Evolutionary conservation across 1,139 yeast genomes (phyloP), one percentile per base, ranked within the genome.

Genomic region (Pichia sp.): DNA sequence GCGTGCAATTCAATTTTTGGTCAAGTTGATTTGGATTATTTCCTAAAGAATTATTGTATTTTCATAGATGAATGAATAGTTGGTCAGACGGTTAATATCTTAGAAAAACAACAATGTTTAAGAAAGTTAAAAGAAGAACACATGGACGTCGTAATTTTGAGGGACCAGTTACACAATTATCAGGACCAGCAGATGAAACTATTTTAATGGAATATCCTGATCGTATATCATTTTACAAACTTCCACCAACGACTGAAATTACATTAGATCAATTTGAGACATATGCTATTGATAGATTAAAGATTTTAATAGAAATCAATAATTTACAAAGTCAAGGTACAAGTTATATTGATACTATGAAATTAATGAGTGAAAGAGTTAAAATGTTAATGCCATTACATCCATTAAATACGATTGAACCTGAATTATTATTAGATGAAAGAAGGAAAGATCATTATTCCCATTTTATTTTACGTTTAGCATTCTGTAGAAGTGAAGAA

Each of bases 271-370:
- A 92, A 62, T 94, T 92, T 65, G 98, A 92, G 66, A 74, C 75
- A 25, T 92, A 97, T 97, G 97, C 97, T 7, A 85, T 92, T 45
- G 97, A 92, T 61, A 72, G 99, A 53, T 74, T 92, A 55, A 81
- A 83, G 61, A 79, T 92, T 8, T 73, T 94, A 52, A 78, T 88
- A 51, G 96, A 89, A 63, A 83, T 92, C 45, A 97, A 90, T 61
- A 78, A 89, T 7, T 79, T 85, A 56, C 65, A 75, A 44, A 80
- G 85, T 35, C 74, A 95, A 54, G 81, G 83, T 53, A 81, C 82
- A 60, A 67, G 77, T 1, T 65, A 75, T 44, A 77, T 76, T 54
- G 97, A 89, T 50, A 77, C 80, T 42, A 92, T 85, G 58, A 63
- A 69, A 9, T 69, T 78, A 10, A 69, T 92, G 57, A 79, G 77